Base-by-base conservation (phyloP, 139 green algal genomes). In the Deuterostichococcus epilithicus region DNA sequence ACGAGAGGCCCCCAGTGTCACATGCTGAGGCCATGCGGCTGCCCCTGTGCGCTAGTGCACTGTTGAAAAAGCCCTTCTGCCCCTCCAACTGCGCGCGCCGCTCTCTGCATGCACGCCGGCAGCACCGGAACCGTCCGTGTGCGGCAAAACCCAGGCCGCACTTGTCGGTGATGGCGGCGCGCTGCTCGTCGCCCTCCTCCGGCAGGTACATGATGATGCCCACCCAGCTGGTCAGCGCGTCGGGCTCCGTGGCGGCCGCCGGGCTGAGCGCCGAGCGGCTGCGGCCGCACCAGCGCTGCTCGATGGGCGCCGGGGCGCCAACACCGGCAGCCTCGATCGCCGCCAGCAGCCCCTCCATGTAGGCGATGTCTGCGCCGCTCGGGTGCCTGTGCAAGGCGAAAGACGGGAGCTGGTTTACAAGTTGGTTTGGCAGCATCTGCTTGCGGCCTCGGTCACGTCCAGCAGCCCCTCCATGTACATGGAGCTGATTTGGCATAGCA, bases 161-260 rank as follows among this genome's bases (percentile, higher is more conserved):
- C 90, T 73, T 82, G 2, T 82, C 34, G 0, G 93, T 98, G 80
- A 98, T 93, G 26, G 80, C 81, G 8, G 81, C 38, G 22, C 94
- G 77, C 69, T 88, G 30, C 36, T 78, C 58, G 0, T 72, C 36
- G 0, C 94, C 86, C 2, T 94, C 82, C 5, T 81, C 86, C 3
- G 93, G 92, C 20, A 99, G 82, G 84, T 99, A 99, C 93, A 97
- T 97, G 84, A 99, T 99, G 86, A 98, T 93, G 60, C 96, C 95
- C 73, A 99, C 89, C 95, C 96, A 98, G 75, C 74, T 90, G 83
- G 89, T 80, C 45, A 96, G 39, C 3, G 68, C 70, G 18, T 86
- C 80, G 67, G 75, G 68, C 63, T 58, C 28, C 70, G 44, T 10
- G 67, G 33, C 82, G 4, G 75, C 52, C 0, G 87, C 91, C 42